Evolutionary conservation across 148 eudicot species (phyloP), one percentile per base, ranked within the genome.

Genomic region (Amaranthus hypochondriacus): DNA sequence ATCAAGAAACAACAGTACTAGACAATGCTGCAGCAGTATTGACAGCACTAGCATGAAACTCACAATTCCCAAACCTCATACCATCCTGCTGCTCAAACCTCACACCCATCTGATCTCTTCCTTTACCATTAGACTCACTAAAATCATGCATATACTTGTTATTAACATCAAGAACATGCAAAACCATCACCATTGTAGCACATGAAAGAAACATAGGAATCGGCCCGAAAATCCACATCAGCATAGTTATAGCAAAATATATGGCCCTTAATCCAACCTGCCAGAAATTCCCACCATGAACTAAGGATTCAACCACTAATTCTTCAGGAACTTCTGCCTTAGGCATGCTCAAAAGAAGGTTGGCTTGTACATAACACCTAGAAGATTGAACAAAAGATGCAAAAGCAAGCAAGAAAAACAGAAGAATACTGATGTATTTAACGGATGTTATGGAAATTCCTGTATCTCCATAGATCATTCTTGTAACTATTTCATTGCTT

Each of bases 261-360:
- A 89, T 66, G 0, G 83, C 81, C 46, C 90, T 82, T 28, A 89
- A 68, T 8, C 92, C 88, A 1, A 83, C 15, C 4, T 78, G 68
- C 89, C 90, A 86, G 76, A 80, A 92, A 51, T 80, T 71, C 13
- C 81, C 78, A 6, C 83, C 96, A 6, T 72, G 64, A 13, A 83
- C 58, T 14, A 90, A 82, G 0, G 89, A 83, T 63, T 68, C 77
- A 64, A 88, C 75, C 1, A 88, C 83, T 10, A 51, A 62, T 5
- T 42, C 68, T 3, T 76, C 75, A 0, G 90, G 89, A 13, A 86
- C 71, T n/a, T 80, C 79, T 4, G 80, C 74, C 39, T 79, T 72
- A 3, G 97, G 97, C 86, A 88, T 88, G 75, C 86, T 88, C 6
- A 90, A 71, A 73, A 92, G 89, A 82, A 79, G 86, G 74, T 68